Conservation (phyloP, 106 monocot species). For the Xerophyta viscosa region DNA sequence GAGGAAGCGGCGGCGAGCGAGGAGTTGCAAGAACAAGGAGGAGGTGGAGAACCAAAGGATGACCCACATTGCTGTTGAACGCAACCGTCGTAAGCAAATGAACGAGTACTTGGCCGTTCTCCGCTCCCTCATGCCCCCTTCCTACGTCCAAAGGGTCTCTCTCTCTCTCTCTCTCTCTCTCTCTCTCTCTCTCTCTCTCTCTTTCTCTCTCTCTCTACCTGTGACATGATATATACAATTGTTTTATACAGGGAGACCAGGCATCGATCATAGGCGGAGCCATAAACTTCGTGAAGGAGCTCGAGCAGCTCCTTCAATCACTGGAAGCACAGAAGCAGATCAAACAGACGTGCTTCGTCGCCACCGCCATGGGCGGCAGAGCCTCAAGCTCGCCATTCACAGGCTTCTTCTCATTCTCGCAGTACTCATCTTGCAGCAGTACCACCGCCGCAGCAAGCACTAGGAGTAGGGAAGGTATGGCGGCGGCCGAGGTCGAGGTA, state of each 20-base stretch:
- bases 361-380: background rate
- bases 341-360: conserved; percentile 2
- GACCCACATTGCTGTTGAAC: conserved; percentile 49
- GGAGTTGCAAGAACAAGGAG: conserved; percentile 44
- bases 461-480: background rate
- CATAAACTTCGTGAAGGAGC: conserved; percentile 72
- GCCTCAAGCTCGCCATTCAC: conserved; percentile 14
- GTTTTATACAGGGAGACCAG: conserved; percentile 59
- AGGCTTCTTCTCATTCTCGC: conserved; percentile 48
- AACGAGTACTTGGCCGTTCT: conserved; percentile 39
- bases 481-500: conserved; percentile 58
- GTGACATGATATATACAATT: no score
- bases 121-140: conserved; percentile 40
- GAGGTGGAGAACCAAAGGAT: conserved; percentile 47
- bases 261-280: conserved; percentile 73
- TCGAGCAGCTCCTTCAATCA: conserved; percentile 68
- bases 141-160: conserved; percentile 29
- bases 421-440: conserved; percentile 14
- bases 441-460: no score
- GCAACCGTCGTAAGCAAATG: conserved; percentile 44
- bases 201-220: no score
- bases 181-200: no score
- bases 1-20: conserved; percentile 36
- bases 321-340: conserved; percentile 40
- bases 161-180: background rate